Evolutionary conservation across 2,329 filamentous ascomycete genomes (phyloP), one percentile per base, ranked within the genome.

Genomic region (Venturia pyrina): DNA sequence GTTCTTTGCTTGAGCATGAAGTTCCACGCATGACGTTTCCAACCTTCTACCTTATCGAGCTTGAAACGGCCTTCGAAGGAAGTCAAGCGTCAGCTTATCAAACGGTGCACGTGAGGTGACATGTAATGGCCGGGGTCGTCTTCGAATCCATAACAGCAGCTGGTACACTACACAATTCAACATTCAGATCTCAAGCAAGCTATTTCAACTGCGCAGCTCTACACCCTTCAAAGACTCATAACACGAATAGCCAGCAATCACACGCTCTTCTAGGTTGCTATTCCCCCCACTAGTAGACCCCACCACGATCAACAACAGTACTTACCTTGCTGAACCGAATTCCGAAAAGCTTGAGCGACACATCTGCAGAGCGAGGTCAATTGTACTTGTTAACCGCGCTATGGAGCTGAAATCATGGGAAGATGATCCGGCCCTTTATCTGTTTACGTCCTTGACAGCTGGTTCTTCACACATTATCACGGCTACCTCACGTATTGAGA

Each of bases 381-480:
- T 15, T 53, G 3, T 11, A 46, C 37, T 13, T 6, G 2, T 61
- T 6, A 37, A 8, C 7, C 59, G 59, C n/a, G 13, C 5, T 34
- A 62, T 62, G 60, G 60, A 62, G 43, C 60, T 62, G 19, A 62
- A 62, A 32, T n/a, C 11, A 6, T 62, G 60, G 60, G 60, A 62
- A 46, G 60, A 62, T 3, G 60, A 62, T 28, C 60, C 60, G 13
- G 37, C 60, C n/a, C 87, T 99, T 68, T 99, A 95, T 80, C 89
- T 99, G 72, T 97, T 96, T 80, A 98, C 95, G 68, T 98, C 93
- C 64, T 84, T 99, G 66, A 98, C 95, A 24, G 91, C 95, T 67
- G 95, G 95, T 69, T 96, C 92, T 50, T 96, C 92, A 32, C 92
- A 97, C 77, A 96, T 98, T 75, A 88, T 98, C 73, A 98, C 95